These are phyloP conservation scores for Amphirosellinia nigrospora DNA, from an alignment of 495 filamentous ascomycete species.

Conservation along the genomic window DNA sequence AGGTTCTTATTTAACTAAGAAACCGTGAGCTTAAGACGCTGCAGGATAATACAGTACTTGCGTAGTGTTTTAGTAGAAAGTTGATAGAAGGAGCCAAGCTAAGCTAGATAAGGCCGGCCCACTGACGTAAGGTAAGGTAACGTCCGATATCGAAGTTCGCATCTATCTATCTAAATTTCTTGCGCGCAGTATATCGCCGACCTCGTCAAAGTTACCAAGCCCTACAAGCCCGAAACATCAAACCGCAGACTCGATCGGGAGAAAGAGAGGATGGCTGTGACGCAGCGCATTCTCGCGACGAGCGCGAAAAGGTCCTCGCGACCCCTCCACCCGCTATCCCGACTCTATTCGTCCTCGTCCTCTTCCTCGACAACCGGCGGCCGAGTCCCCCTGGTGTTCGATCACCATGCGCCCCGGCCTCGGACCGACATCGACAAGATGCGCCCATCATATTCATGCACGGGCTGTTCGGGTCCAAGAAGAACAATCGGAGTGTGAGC, in stretches of 20 bases:
- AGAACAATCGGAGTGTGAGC: conserved; percentile 95
- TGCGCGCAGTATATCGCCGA: not conserved
- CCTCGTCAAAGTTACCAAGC: not conserved
- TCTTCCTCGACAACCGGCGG: conserved; percentile 10
- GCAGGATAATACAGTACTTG: too few relatives aligned
- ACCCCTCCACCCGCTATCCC: conserved; percentile 1
- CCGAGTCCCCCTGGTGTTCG: conserved; percentile 58
- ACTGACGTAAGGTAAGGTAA: not conserved
- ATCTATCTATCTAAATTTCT: not conserved
- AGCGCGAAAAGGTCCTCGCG: conserved; percentile 1
- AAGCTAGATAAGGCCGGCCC: not conserved
- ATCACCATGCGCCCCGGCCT: conserved; percentile 63
- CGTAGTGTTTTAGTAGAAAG: too few relatives aligned
- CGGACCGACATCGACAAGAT: conserved; percentile 46
- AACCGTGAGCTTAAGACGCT: too few relatives aligned
- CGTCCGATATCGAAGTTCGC: conserved; percentile 20
- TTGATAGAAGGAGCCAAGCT: not conserved
- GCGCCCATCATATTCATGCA: conserved; percentile 88
- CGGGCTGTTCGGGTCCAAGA: conserved; percentile 93
- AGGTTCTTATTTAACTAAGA: too few relatives aligned
- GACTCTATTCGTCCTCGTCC: conserved; percentile 9
- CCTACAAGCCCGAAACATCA: not conserved
- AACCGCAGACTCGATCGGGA: not conserved
- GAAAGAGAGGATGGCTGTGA: conserved; percentile 1
- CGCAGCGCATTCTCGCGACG: conserved; percentile 18